Evolutionary conservation across 768 basidiomycete genomes (phyloP), one percentile per base, ranked within the genome.

Genomic region (Auriscalpium orientale): DNA sequence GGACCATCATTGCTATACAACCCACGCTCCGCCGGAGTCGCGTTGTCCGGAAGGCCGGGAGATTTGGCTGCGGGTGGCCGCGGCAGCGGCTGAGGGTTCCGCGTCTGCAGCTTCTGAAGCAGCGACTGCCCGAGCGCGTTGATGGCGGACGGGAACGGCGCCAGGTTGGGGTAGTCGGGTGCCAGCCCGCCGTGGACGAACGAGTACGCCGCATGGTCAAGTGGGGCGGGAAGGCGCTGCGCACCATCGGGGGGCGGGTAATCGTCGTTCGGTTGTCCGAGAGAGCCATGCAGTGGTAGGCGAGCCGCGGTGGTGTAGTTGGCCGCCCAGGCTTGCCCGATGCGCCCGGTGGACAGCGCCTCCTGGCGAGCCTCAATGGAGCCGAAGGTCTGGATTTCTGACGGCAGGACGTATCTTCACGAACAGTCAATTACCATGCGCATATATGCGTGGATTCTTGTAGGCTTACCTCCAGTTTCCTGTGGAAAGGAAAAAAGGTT

Each of bases 181-280:
- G 88, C 81, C 43, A 98, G 76, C 0, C 95, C 95, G n/a, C 95
- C 95, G 58, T 98, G 97, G 2, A 95, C 89, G 69, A 98, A 98
- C 1, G 92, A 91, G 33, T 94, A 72, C 1, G 93, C 91, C 0
- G 89, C 78, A 67, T 87, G 87, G 0, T 87, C 85, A 52, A 93
- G 75, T 66, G 73, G 59, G 60, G 72, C 57, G 69, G 67, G 1
- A 66, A 52, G 52, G 63, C 57, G 53, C 68, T 58, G 64, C 68
- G 53, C 81, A 28, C 28, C 22, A 61, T 78, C 83, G 16, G 77
- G 79, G 21, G 64, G 70, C 57, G 60, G 59, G 59, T 71, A 71
- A 67, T 75, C 70, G 10, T 82, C 81, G 67, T 90, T 88, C 9
- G 82, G 83, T 4, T 76, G 76, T 2, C 87, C 87, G 11, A 87